Base-by-base conservation (phyloP, 305 asterid species). In the Fraxinus latifolia region DNA sequence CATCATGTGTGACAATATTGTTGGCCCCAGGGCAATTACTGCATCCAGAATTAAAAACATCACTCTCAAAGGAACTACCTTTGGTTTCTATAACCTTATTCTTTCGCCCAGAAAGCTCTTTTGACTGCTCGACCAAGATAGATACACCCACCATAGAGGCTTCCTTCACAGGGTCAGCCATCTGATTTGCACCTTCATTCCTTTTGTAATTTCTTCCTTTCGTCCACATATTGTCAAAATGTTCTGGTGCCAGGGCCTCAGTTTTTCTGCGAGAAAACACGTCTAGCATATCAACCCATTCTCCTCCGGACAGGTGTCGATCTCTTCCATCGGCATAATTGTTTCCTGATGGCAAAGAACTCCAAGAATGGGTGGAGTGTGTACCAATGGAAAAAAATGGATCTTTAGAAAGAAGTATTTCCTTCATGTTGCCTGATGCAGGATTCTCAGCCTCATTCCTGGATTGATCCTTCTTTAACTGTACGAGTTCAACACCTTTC, bases 181-280 rank as follows among this genome's bases (percentile, higher is more conserved):
- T 76, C 79, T 76, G 90, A 84, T 83, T 82, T 75, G 74, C 78
- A 39, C 80, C 93, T 75, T 90, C 96, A 81, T 89, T 94, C 85
- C 85, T 89, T 85, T 87, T 90, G 88, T 94, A 96, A 90, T 91
- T 86, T 91, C 92, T 93, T 78, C 99, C 99, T 86, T 91, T 94
- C 3, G 98, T 82, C 99, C 99, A 96, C 98, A 96, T 91, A 86
- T 94, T 95, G 85, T 96, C 99, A 81, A 94, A 94, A 90, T 96
- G 93, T 84, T 96, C 98, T 14, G 99, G 99, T 68, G 97, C 95
- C 89, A 96, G 87, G 76, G 91, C 93, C 87, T 92, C 91, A 37
- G 93, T 92, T 84, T 96, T 96, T 86, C 95, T 90, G 68, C 91
- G 97, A 82, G 99, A 92, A 86, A 93, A 81, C 62, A 82, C 89